Base-by-base conservation (phyloP, 2,329 filamentous ascomycete species). In the Neoascochyta sp. region DNA sequence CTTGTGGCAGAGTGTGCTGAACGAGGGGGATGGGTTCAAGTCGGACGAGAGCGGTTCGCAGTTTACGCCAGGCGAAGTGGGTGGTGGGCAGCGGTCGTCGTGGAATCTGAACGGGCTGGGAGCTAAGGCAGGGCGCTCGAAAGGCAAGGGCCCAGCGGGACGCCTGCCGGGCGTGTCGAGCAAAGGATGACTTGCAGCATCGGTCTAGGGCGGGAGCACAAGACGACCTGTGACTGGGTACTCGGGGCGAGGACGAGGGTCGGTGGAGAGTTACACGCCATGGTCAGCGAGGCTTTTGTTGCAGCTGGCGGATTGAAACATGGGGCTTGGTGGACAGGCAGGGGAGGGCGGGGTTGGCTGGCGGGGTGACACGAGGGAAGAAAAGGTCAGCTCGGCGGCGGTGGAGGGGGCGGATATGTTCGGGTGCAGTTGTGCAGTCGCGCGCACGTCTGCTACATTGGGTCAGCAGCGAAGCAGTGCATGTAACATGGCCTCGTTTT, bases 11-110 rank as follows among this genome's bases (percentile, higher is more conserved):
- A 78, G 81, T 13, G 74, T 94, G 1, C 80, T 95, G 46, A 80
- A 80, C 52, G 85, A 92, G 12, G 78, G 80, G 4, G 86, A 93
- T 5, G 86, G 85, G 14, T 83, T 83, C 62, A 71, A 65, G 58
- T 58, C 61, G 34, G 68, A 71, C 37, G 69, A 73, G 40, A 50
- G 54, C 48, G 52, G 52, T 43, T 59, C 56, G 24, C 54, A 60
- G 39, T 62, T 54, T 38, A 52, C 57, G 14, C 52, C 56, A 41
- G 48, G 47, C 36, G 52, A 49, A 24, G 43, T 38, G 22, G 47
- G 51, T 16, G 32, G 42, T 26, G n/a, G n/a, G n/a, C 50, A 54
- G 42, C 48, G 52, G 32, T 32, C 47, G 36, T 31, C 36, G 16
- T 59, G 52, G 54, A 47, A 42, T 40, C 37, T 51, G 36, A 52